Base-by-base conservation (phyloP, 1,284 basidiomycete genomes). In the Schizopora paradoxa region DNA sequence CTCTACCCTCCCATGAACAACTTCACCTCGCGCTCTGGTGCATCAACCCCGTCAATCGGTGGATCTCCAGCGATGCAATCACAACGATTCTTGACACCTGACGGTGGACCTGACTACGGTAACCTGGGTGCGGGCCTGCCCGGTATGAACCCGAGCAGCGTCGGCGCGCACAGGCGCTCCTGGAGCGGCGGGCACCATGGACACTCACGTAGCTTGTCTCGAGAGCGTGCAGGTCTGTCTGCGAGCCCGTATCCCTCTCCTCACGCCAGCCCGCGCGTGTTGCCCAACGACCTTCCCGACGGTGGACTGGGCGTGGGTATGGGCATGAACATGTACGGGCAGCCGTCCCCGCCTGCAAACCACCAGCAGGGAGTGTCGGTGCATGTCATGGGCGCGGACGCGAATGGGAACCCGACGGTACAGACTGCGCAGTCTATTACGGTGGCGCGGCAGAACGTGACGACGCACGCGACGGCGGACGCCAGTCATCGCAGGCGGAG, bases 401-500 rank as follows among this genome's bases (percentile, higher is more conserved):
- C 22, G 28, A 45, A 38, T 37, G 48, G 48, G 39, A 49, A 25
- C 41, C 46, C 48, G 42, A 47, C 49, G 29, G 29, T 52, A 37
- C 53, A 52, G 33, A 40, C 43, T 25, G 48, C 54, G 41, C 51
- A 45, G 31, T 50, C 45, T 14, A 41, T 51, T 21, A 38, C 54
- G 8, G 66, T 76, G 10, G 64, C 68, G 21, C 77, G 79, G 60
- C 75, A 68, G 49, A 79, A 81, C 54, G 79, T 86, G 13, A 87
- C 85, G 34, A 88, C 82, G 18, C 77, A 79, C 25, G 76, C 82
- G 47, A 87, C 86, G 33, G 77, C 77, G 27, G 79, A 82, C 61
- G 86, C 84, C 5, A 83, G 80, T 52, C 76, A 81, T 57, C 76
- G 74, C 51, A 69, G 85, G 39, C 69, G 85, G 54, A 88, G 83